Evolutionary conservation across 1,284 basidiomycete species (phyloP).

Genomic region (Hemileia vastatrix): DNA sequence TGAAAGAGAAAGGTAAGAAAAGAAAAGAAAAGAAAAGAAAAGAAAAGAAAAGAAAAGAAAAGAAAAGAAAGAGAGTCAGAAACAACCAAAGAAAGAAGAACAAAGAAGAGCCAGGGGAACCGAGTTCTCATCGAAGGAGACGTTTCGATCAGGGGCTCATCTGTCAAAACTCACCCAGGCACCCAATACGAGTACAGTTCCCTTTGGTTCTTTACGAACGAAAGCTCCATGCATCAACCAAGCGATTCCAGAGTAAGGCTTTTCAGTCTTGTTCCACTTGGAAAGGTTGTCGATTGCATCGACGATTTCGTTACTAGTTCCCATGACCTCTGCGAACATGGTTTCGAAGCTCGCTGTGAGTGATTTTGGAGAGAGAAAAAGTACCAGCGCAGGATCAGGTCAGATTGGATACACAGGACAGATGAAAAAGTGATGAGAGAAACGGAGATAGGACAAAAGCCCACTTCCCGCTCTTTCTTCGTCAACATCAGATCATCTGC

Average conservation of each 20-base stretch:
- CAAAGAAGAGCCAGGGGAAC: slow-evolving; percentile 55
- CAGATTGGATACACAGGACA: not conserved
- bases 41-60: slow-evolving; percentile 13
- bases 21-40: no score
- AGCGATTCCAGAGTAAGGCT: slow-evolving; percentile 33
- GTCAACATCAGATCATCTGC: not conserved
- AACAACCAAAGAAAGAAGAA: no score
- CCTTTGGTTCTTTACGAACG: slow-evolving; percentile 42
- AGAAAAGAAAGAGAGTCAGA: not conserved
- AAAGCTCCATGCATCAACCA: slow-evolving; percentile 34
- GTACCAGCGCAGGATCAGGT: no score
- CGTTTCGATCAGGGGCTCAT: slow-evolving; percentile 3
- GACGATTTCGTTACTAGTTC: slow-evolving; percentile 52
- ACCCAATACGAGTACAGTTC: slow-evolving; percentile 47
- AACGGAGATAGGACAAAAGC: slow-evolving; percentile 49
- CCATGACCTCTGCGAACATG: slow-evolving; percentile 36
- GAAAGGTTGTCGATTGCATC: slow-evolving; percentile 54
- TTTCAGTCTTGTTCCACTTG: slow-evolving; percentile 40
- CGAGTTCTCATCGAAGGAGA: slow-evolving; percentile 48
- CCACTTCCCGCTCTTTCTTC: slow-evolving; percentile 16
- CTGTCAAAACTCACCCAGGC: slow-evolving; percentile 30
- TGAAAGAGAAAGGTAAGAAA: no score
- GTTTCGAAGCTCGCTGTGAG: slow-evolving; percentile 32
- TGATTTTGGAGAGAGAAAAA: not conserved
- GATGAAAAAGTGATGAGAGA: not conserved